Evolutionary conservation across 176 grass and related monocot genomes (phyloP).

Genomic region (Miscanthus lutarioriparius): DNA sequence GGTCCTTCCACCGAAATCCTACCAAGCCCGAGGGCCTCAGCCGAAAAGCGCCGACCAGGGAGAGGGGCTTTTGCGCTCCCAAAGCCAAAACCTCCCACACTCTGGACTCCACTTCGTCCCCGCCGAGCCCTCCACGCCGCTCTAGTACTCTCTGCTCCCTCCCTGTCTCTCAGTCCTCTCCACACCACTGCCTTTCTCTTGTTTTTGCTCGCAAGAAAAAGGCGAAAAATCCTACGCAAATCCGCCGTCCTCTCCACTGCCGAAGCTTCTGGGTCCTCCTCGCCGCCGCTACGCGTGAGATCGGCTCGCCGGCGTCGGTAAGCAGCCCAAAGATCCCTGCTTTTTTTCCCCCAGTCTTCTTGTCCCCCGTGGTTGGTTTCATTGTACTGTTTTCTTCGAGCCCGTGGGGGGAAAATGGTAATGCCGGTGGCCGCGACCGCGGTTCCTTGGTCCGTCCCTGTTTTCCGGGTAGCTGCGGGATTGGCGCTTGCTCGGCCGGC

Average conservation of each 20-base stretch:
- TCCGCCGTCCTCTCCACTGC: slow-evolving; percentile 6
- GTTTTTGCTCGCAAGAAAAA: slow-evolving; percentile 38
- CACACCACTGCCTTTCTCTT: background rate
- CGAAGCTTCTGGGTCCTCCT: slow-evolving; percentile 19
- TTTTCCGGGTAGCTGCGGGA: background rate
- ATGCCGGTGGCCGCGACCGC: background rate
- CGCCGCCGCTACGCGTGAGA: background rate
- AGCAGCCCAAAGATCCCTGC: background rate
- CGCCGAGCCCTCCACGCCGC: slow-evolving; percentile 27
- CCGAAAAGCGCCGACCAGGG: background rate
- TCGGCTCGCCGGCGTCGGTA: background rate
- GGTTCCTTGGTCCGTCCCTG: background rate
- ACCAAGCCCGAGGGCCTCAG: background rate
- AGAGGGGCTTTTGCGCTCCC: slow-evolving; percentile 19
- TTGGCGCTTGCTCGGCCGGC: background rate
- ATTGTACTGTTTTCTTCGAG: background rate
- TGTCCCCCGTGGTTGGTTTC: background rate
- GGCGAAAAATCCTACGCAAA: background rate
- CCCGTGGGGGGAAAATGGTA: background rate
- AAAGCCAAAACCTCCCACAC: background rate
- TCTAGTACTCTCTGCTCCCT: background rate
- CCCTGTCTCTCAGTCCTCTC: background rate
- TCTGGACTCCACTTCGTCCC: background rate
- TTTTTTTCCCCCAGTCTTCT: background rate
- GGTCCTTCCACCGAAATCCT: background rate